A percentile compares a stretch with the other conserved stretches of the same genome.
Evolutionary conservation across 495 filamentous ascomycete genomes (phyloP).

Genomic region (Chaetomium cochliodes): DNA sequence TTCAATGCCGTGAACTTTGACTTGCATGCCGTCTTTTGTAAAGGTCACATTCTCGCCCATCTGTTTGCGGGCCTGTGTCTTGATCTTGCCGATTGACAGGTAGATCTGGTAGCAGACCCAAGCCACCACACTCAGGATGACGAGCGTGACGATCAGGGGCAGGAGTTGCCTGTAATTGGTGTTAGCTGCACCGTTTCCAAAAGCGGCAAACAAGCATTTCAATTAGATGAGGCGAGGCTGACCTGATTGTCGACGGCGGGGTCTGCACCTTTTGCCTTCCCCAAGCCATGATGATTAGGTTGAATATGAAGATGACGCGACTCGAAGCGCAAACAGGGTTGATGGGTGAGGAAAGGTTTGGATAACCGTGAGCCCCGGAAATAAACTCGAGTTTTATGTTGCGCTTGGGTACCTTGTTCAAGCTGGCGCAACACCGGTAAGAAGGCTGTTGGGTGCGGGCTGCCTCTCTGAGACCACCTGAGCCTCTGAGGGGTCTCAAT

Average conservation of each 20-base stretch:
- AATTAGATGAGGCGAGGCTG: background rate
- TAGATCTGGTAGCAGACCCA: slow-evolving; percentile 75
- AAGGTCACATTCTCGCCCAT: slow-evolving; percentile 81
- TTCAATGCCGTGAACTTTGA: slow-evolving; percentile 71
- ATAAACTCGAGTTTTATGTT: background rate
- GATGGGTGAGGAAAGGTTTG: background rate
- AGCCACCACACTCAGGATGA: slow-evolving; percentile 59
- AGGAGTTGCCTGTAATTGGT: slow-evolving; percentile 54
- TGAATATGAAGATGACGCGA: too few relatives aligned
- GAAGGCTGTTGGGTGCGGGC: slow-evolving; percentile 2
- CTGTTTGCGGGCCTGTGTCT: slow-evolving; percentile 63
- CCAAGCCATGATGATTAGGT: slow-evolving; percentile 22
- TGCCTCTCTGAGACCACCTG: background rate
- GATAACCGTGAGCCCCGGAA: background rate
- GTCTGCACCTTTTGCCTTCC: slow-evolving; percentile 12
- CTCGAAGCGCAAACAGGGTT: slow-evolving; percentile 1
- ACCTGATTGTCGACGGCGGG: slow-evolving; percentile 18
- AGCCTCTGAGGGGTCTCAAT: background rate
- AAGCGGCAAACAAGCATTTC: background rate
- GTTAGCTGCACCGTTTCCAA: slow-evolving; percentile 14
- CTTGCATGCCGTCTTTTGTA: slow-evolving; percentile 79
- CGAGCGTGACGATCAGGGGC: slow-evolving; percentile 71
- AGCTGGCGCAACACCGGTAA: background rate
- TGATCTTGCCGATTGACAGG: slow-evolving; percentile 65
- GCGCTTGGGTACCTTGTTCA: background rate